Percentiles rank a stretch among this genome's conserved stretches.
Evolutionary conservation across 176 grass and related monocot species (phyloP).

Genomic region (Secale cereale): DNA sequence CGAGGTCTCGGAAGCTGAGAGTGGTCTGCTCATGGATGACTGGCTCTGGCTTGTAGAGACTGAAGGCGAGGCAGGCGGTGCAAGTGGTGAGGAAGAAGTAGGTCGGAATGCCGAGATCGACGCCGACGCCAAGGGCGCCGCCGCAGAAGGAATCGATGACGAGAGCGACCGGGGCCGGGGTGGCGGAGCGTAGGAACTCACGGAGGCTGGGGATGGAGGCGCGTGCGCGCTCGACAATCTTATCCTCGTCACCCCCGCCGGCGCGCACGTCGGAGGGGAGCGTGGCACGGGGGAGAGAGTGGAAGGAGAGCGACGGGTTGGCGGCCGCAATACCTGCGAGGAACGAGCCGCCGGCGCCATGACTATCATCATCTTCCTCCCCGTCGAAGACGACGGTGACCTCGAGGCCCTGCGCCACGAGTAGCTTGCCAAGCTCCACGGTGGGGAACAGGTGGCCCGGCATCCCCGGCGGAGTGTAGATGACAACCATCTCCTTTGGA

Average conservation of each 20-base stretch:
- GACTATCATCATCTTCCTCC: background rate
- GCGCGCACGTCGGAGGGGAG: background rate
- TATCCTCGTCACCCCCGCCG: background rate
- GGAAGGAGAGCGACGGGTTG: constrained; percentile 38
- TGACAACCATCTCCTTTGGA: constrained; percentile 36
- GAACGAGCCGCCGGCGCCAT: background rate
- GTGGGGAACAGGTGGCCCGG: constrained; percentile 38
- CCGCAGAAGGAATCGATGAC: constrained; percentile 56
- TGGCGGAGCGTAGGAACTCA: background rate
- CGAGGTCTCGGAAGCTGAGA: too few species aligned
- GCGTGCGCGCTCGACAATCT: constrained; percentile 12
- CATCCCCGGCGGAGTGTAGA: constrained; percentile 28
- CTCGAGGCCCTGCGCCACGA: constrained; percentile 30
- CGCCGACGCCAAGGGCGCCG: constrained; percentile 34
- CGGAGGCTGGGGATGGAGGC: constrained; percentile 15
- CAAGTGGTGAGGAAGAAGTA: constrained; percentile 37
- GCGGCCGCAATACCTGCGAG: constrained; percentile 10
- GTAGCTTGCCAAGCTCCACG: constrained; percentile 38
- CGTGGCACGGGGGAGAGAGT: constrained; percentile 17
- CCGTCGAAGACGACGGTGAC: constrained; percentile 33
- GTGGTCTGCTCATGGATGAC: too few species aligned
- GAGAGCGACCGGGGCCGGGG: constrained; percentile 22
- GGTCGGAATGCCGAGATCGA: too few species aligned
- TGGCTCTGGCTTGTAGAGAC: constrained; percentile 23
- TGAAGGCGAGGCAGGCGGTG: background rate